Evolutionary conservation across 169 alveolate species (phyloP).

Genomic region (Perkinsus marinus): DNA sequence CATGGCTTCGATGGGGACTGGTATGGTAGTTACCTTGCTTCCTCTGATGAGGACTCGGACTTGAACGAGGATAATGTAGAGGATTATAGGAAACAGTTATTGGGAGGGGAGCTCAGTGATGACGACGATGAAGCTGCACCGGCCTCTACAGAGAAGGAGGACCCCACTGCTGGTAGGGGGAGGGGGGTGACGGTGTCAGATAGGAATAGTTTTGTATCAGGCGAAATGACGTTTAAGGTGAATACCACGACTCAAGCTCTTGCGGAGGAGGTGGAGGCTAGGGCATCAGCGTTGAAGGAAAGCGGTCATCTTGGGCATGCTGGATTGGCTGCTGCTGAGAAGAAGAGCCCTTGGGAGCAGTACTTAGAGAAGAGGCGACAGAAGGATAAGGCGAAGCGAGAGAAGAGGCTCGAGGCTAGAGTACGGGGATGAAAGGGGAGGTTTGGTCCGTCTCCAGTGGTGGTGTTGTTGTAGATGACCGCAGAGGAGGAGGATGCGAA

Average conservation of each 20-base stretch:
- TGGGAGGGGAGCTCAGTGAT: not conserved
- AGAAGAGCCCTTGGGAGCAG: conserved; percentile 19
- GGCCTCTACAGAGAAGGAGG: not conserved
- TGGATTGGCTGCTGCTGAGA: not conserved
- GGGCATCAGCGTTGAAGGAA: not conserved
- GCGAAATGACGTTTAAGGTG: not conserved
- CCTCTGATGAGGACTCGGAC: not conserved
- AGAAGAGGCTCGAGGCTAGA: not conserved
- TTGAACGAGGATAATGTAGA: not conserved
- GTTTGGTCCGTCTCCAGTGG: too few relatives aligned
- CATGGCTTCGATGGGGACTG: not conserved
- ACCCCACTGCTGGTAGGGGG: not conserved
- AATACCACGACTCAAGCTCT: not conserved
- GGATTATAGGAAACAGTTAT: not conserved
- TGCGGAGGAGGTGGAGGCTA: not conserved
- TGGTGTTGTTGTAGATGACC: not conserved
- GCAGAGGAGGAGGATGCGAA: not conserved
- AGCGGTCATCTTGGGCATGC: not conserved
- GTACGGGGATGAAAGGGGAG: not conserved
- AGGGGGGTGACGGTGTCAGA: not conserved
- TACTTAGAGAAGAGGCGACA: conserved; percentile 22
- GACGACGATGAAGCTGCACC: not conserved
- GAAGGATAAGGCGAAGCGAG: conserved; percentile 16
- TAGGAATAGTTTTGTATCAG: not conserved
- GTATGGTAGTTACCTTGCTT: not conserved